Evolutionary conservation across 169 alveolate species (phyloP), one percentile per base, ranked within the genome.

Genomic region (Eimeria praecox): DNA sequence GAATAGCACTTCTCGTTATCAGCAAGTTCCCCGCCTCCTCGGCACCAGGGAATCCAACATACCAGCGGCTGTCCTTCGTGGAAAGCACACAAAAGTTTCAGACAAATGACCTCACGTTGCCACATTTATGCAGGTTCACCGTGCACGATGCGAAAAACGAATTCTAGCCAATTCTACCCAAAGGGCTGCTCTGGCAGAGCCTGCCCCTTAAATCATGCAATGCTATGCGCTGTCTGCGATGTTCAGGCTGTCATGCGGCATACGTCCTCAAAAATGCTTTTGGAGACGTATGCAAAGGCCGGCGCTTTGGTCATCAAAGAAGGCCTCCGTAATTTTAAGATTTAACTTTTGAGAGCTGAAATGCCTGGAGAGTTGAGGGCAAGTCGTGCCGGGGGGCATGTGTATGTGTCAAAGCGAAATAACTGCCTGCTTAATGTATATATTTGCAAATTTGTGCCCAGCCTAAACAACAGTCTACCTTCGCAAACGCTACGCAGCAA

Each of bases 271-370:
- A 97, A 97, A 94, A 97, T 97, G 98, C 83, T 97, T 66, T 78
- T 97, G 86, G 98, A 97, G 80, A 97, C 97, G 38, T 97, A 97
- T 69, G 97, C 98, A 71, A 96, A 96, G 87, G 98, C 98, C 24
- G 98, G 98, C 6, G 95, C 97, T 52, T 86, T 96, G 78, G 96
- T 97, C 73, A 97, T 97, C 62, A 94, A 96, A 73, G 98, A 97
- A 52, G 98, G 98, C 77, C 82, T 97, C 35, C 95, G 96, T 69
- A 97, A 97, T 75, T 97, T 97, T 83, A 97, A 97, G 66, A 85
- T 97, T 54, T 97, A 90, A 85, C 49, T n/a, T 49, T 18, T 54
- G n/a, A 9, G n/a, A 59, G 69, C 69, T 59, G 69, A 14, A 59
- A 9, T 38, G 54, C 46, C 69, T 56, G 92, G 42, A 66, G 30